A percentile compares a stretch with the other conserved stretches of the same genome.
phyloP scores from a whole-genome alignment of 129 eudicot species.

The Oenanthe sinensis region DNA sequence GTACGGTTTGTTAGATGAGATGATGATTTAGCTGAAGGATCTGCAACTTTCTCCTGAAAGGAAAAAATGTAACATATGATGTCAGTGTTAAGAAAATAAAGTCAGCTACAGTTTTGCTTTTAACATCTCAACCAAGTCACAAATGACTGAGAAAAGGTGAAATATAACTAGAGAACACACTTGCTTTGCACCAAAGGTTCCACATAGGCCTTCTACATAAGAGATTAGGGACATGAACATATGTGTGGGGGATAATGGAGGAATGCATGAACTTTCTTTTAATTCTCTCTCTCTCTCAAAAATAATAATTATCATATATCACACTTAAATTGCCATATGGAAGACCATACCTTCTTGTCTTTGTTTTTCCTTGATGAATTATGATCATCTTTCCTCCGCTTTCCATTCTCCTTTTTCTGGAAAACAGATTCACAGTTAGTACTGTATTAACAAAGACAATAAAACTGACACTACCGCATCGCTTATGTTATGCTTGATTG shows the following conservation, averaged over 20 bases:
- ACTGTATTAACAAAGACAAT: neutral
- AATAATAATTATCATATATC: neutral
- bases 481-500: neutral
- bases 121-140: neutral
- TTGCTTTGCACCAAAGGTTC: neutral
- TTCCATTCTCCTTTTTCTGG: slow-evolving; percentile 91
- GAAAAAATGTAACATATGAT: neutral
- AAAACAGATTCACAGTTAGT: slow-evolving; percentile 11
- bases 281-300: too few relatives aligned
- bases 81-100: neutral
- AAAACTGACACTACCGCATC: neutral
- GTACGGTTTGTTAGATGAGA: slow-evolving; percentile 72
- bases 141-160: neutral
- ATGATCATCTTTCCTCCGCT: slow-evolving; percentile 91
- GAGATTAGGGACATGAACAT: neutral
- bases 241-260: neutral
- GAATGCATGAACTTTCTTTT: neutral
- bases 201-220: neutral
- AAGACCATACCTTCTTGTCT: slow-evolving; percentile 68
- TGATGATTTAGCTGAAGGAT: slow-evolving; percentile 64
- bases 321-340: neutral
- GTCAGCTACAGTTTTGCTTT: neutral
- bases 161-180: neutral
- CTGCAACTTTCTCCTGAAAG: slow-evolving; percentile 74
- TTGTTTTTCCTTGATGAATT: slow-evolving; percentile 67